phyloP scores from a whole-genome alignment of 2,329 filamentous ascomycete species.

The Atkinsonella texensis region DNA sequence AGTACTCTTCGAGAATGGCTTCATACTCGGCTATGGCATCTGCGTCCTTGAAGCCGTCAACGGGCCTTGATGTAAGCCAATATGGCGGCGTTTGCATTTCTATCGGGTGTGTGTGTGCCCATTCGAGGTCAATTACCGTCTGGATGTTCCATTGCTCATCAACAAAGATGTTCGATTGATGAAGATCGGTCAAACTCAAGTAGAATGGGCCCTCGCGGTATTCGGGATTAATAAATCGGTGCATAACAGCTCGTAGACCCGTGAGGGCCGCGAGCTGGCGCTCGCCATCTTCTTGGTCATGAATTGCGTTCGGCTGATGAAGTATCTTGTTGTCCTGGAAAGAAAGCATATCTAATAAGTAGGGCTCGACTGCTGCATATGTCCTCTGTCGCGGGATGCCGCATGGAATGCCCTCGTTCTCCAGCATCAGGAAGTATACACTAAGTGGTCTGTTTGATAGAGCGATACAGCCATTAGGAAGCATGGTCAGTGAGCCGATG shows the following conservation, averaged over 20 bases:
- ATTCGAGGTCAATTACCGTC: constrained; percentile 20
- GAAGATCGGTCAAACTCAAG: constrained; percentile 22
- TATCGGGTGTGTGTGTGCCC: constrained; percentile 12
- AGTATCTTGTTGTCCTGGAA: constrained; percentile 23
- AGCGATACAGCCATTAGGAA: background rate
- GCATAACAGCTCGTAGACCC: background rate
- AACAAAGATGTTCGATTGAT: constrained; percentile 24
- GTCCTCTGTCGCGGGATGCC: constrained; percentile 20
- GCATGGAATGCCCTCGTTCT: constrained; percentile 21
- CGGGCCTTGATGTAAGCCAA: no score
- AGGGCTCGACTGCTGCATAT: constrained; percentile 18
- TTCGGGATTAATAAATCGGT: constrained; percentile 11
- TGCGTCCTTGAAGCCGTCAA: no score
- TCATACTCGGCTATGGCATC: no score
- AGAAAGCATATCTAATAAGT: constrained; percentile 18
- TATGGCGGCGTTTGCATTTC: constrained; percentile 10
- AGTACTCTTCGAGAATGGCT: constrained; percentile 5
- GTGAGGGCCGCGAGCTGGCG: no score
- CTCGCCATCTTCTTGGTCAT: no score
- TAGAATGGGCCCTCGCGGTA: constrained; percentile 19
- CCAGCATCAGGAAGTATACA: no score
- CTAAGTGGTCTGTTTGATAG: background rate
- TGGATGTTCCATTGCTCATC: constrained; percentile 19
- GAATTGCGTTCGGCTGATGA: constrained; percentile 19
- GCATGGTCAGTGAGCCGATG: background rate